Conservation (phyloP, 139 green algal species). For the Haematococcus lacustris region DNA sequence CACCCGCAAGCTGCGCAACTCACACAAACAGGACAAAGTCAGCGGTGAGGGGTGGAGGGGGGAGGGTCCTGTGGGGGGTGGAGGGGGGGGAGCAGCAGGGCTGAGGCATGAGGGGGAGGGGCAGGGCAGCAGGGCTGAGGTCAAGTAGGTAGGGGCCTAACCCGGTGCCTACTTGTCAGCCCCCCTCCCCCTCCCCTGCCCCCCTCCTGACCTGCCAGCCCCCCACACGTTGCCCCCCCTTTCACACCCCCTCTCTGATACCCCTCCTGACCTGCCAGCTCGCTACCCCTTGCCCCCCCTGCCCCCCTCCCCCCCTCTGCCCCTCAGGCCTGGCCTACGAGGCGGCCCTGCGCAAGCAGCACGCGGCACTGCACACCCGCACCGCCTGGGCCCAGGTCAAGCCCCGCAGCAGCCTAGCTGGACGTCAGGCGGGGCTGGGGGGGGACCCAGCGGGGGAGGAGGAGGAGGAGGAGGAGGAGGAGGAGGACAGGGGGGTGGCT, state of each 20-base stretch:
- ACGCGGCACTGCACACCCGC: constrained; percentile 55
- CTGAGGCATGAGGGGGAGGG: neutral
- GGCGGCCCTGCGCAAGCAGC: constrained; percentile 59
- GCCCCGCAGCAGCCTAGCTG: neutral
- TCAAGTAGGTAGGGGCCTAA: neutral
- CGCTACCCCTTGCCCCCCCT: too few relatives aligned
- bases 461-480: constrained; percentile 2
- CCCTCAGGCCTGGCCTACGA: constrained; percentile 67
- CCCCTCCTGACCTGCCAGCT: too few relatives aligned
- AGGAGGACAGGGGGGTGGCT: neutral
- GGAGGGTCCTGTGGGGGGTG: neutral
- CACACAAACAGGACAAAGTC: constrained; percentile 43
- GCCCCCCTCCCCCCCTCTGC: too few relatives aligned
- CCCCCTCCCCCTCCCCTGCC: too few relatives aligned
- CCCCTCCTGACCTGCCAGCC: too few relatives aligned
- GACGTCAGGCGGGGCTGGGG: neutral
- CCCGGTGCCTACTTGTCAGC: neutral
- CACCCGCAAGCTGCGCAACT: constrained; percentile 62
- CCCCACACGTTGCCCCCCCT: too few relatives aligned
- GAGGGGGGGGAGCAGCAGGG: neutral
- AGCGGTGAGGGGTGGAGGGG: constrained; percentile 22
- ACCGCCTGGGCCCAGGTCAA: constrained; percentile 54
- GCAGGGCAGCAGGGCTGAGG: neutral
- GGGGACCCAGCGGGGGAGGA: neutral
- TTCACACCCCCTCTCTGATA: too few relatives aligned